Percentiles rank a stretch among this genome's conserved stretches.
phyloP scores from a whole-genome alignment of 441 rosid genomes.

The Adansonia gregorii region DNA sequence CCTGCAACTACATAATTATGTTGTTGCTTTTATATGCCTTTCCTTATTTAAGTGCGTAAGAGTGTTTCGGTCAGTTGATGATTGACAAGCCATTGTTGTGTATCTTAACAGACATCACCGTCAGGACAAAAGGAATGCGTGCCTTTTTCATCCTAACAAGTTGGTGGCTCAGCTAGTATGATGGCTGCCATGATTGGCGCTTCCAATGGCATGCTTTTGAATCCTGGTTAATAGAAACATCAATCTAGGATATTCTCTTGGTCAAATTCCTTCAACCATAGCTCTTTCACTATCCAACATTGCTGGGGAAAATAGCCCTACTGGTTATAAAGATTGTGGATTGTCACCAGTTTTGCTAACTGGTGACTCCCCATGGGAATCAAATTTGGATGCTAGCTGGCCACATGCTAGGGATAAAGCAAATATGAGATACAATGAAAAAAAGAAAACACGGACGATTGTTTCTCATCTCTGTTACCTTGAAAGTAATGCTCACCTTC shows the following conservation, averaged over 20 bases:
- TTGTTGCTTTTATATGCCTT: not conserved
- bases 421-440: conserved; percentile 70
- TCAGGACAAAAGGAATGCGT: conserved; percentile 49
- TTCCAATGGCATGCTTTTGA: conserved; percentile 42
- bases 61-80: not conserved
- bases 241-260: conserved; percentile 48
- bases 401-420: conserved; percentile 67
- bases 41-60: not conserved
- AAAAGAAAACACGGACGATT: conserved; percentile 59
- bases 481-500: not conserved
- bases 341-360: conserved; percentile 47
- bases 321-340: conserved; percentile 61
- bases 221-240: conserved; percentile 37
- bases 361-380: conserved; percentile 67
- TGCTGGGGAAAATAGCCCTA: conserved; percentile 51
- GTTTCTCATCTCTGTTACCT: conserved; percentile 16
- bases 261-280: conserved; percentile 54
- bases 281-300: conserved; percentile 61
- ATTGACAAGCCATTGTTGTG: conserved; percentile 21
- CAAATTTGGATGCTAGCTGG: conserved; percentile 48
- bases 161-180: conserved; percentile 37
- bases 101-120: conserved; percentile 49
- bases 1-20: not conserved
- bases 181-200: conserved; percentile 34
- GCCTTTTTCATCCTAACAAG: conserved; percentile 39